Base-by-base conservation (phyloP, 768 basidiomycete species). In the Naganishia vaughanmartiniae region DNA sequence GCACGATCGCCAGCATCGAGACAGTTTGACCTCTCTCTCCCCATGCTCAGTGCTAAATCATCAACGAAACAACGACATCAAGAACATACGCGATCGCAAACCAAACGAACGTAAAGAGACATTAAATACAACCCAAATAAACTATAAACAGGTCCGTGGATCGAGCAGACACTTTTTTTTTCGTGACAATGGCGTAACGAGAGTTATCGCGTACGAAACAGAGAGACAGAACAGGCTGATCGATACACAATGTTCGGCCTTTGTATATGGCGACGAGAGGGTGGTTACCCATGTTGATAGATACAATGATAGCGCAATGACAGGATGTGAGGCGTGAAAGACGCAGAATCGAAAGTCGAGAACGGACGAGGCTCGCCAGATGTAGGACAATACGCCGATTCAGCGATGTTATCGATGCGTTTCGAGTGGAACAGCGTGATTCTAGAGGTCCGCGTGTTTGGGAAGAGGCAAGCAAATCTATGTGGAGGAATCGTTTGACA, bases 231-330 rank as follows among this genome's bases (percentile, higher is more conserved):
- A n/a, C 19, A 24, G 48, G n/a, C 21, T n/a, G 48, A 26, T 63
- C 26, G 19, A 42, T 24, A 42, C 26, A 63, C 42, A 63, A 21
- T 26, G 19, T 34, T 36, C 39, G n/a, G 60, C 60, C 60, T 42
- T 30, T 63, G 60, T 45, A 63, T 45, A 45, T 63, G 60, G 60
- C 60, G 39, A 30, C n/a, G 39, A 63, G 39, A 19, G 33, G 54
- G 3, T 21, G 60, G 57, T 58, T 58, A 42, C n/a, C 36, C 42
- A 9, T 63, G 28, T 36, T 28, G 36, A 42, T 63, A 45, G 36
- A 45, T 63, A 63, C 60, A 63, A 26, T 63, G 24, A 34, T 45
- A 63, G 42, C 4, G 60, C 21, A 24, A 14, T 51, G 48, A 12
- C 48, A 26, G 21, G 5, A 24, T n/a, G 12, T 21, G 21, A 4